These are phyloP conservation scores for Blastobotrys muscicola DNA, from an alignment of 805 yeast genomes.

Conservation along the genomic window DNA sequence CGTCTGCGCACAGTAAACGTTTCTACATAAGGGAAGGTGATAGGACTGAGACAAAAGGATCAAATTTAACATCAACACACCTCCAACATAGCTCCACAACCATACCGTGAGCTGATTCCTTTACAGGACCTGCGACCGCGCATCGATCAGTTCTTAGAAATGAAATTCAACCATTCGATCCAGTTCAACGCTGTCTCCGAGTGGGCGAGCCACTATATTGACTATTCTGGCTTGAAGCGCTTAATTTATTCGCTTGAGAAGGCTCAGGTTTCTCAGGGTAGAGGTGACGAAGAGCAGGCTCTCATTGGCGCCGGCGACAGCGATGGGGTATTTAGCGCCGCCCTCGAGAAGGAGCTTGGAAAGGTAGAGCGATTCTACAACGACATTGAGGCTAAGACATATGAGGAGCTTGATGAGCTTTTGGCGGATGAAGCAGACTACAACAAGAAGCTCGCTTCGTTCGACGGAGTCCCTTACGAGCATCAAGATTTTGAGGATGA, in stretches of 20 bases:
- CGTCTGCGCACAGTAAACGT: too few relatives aligned
- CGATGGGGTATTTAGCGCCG: constrained; percentile 50
- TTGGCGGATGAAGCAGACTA: constrained; percentile 56
- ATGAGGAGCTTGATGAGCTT: constrained; percentile 44
- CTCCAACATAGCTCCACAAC: too few relatives aligned
- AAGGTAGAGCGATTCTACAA: constrained; percentile 71
- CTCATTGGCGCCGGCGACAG: constrained; percentile 37
- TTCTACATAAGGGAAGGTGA: too few relatives aligned
- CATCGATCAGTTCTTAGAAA: constrained; percentile 21
- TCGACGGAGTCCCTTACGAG: constrained; percentile 2
- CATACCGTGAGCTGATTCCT: too few relatives aligned
- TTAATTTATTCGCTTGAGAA: constrained; percentile 75
- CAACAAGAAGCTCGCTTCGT: constrained; percentile 25
- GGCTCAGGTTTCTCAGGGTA: constrained; percentile 33
- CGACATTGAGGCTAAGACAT: constrained; percentile 53
- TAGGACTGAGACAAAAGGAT: too few relatives aligned
- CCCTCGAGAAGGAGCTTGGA: constrained; percentile 65
- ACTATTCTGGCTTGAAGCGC: constrained; percentile 80
- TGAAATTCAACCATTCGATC: constrained; percentile 92
- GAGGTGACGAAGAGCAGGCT: constrained; percentile 23
- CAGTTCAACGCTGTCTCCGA: constrained; percentile 98
- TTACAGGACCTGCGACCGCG: too few relatives aligned
- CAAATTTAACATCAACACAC: too few relatives aligned
- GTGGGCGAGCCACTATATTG: constrained; percentile 89
- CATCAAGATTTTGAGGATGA: constrained; percentile 1